Evolutionary conservation across 176 grass and related monocot genomes (phyloP).

Genomic region (Zoysia japonica): DNA sequence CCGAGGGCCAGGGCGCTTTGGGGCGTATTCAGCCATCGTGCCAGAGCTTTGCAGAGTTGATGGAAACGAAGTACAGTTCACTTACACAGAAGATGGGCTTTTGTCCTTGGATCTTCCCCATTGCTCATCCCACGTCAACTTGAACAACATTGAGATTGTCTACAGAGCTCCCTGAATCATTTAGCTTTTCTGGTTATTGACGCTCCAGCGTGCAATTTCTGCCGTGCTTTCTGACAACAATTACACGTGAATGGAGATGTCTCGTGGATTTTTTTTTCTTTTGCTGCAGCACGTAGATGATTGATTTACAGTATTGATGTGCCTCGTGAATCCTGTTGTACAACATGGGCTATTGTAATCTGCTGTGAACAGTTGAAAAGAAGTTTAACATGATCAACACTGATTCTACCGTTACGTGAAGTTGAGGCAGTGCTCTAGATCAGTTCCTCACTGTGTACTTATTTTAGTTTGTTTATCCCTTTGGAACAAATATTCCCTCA

Average conservation of each 20-base stretch:
- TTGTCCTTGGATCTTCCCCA: conserved; percentile 35
- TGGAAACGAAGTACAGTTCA: conserved; percentile 41
- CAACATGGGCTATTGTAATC: neutral
- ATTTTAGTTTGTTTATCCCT: neutral
- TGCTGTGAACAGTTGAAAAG: neutral
- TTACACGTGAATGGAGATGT: neutral
- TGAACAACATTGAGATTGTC: conserved; percentile 31
- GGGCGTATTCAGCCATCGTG: conserved; percentile 45
- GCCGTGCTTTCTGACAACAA: neutral
- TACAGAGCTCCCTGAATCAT: conserved; percentile 23
- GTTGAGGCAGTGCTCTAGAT: neutral
- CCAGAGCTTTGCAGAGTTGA: conserved; percentile 43
- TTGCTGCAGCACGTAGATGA: neutral
- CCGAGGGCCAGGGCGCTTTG: conserved; percentile 47
- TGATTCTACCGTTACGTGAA: neutral
- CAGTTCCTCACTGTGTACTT: neutral
- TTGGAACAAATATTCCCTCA: neutral
- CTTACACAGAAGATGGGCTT: conserved; percentile 27
- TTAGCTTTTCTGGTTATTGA: neutral
- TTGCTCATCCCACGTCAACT: neutral
- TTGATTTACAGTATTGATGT: neutral
- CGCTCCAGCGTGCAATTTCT: neutral
- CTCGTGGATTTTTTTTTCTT: neutral
- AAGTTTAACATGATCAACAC: neutral
- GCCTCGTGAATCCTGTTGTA: neutral